Evolutionary conservation across 176 grass and related monocot genomes (phyloP).

Genomic region (Avena sativa): DNA sequence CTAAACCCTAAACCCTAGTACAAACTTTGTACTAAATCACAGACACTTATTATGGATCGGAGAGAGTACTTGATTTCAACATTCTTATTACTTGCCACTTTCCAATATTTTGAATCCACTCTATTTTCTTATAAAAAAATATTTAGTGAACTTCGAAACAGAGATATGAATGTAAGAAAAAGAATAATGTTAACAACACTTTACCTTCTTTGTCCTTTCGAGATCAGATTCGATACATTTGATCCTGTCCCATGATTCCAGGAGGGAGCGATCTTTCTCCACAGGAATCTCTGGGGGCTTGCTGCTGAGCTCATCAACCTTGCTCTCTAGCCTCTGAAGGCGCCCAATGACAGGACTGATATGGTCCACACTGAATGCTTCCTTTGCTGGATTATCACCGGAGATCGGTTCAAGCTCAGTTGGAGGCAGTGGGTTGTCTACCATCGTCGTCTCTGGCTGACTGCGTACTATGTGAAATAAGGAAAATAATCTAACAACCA

Average conservation of each 20-base stretch:
- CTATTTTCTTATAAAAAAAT: not conserved
- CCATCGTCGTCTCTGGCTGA: constrained; percentile 36
- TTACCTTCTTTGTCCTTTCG: constrained; percentile 83
- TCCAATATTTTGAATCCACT: not conserved
- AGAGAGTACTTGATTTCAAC: not conserved
- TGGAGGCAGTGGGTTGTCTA: constrained; percentile 26
- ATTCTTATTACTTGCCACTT: not conserved
- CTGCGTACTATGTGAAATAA: constrained; percentile 52
- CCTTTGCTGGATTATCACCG: constrained; percentile 48
- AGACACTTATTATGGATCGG: no score
- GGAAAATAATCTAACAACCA: constrained; percentile 56
- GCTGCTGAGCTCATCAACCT: constrained; percentile 64
- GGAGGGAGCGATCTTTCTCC: constrained; percentile 70
- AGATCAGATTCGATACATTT: constrained; percentile 83
- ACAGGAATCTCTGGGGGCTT: constrained; percentile 68
- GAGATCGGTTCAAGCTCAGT: constrained; percentile 46
- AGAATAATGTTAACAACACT: not conserved
- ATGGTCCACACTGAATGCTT: constrained; percentile 50
- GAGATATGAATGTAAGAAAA: not conserved
- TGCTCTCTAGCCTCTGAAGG: constrained; percentile 76
- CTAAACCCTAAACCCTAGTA: no score
- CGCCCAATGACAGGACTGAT: constrained; percentile 68
- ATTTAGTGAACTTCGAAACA: not conserved
- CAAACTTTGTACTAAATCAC: no score
- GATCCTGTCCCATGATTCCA: constrained; percentile 87